phyloP scores from a whole-genome alignment of 2,329 filamentous ascomycete genomes.

The Fusarium albosuccineum region DNA sequence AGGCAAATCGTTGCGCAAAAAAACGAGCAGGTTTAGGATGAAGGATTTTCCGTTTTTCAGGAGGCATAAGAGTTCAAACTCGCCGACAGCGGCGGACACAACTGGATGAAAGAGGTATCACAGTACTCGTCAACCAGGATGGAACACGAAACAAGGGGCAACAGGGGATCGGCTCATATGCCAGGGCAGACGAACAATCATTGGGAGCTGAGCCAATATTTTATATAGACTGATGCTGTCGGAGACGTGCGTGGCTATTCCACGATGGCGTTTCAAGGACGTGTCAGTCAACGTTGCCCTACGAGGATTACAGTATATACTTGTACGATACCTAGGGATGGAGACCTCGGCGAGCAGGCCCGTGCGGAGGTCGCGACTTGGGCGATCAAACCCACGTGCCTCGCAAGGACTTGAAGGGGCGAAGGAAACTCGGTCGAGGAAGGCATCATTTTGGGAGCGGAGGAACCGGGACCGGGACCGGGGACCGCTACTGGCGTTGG shows the following conservation, averaged over 20 bases:
- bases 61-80: constrained; percentile 61
- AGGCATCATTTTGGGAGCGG: constrained; percentile 34
- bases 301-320: constrained; percentile 42
- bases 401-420: constrained; percentile 1
- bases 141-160: constrained; percentile 12
- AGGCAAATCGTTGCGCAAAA: constrained; percentile 68
- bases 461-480: constrained; percentile 29
- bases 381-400: constrained; percentile 8
- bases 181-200: background rate
- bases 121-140: constrained; percentile 29
- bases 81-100: constrained; percentile 51
- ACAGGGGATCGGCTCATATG: background rate
- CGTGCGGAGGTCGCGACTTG: background rate
- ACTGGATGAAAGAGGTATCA: constrained; percentile 47
- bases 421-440: constrained; percentile 28
- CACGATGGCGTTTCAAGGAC: constrained; percentile 20
- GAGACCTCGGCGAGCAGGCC: constrained; percentile 8
- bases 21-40: constrained; percentile 73
- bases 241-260: constrained; percentile 19
- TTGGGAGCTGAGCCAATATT: background rate
- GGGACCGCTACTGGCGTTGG: constrained; percentile 43
- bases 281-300: constrained; percentile 23
- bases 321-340: constrained; percentile 43
- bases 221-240: constrained; percentile 10
- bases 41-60: constrained; percentile 70